Conservation (phyloP, 225 moss, liverwort and hornwort genomes). For the Marchantia polymorpha region DNA sequence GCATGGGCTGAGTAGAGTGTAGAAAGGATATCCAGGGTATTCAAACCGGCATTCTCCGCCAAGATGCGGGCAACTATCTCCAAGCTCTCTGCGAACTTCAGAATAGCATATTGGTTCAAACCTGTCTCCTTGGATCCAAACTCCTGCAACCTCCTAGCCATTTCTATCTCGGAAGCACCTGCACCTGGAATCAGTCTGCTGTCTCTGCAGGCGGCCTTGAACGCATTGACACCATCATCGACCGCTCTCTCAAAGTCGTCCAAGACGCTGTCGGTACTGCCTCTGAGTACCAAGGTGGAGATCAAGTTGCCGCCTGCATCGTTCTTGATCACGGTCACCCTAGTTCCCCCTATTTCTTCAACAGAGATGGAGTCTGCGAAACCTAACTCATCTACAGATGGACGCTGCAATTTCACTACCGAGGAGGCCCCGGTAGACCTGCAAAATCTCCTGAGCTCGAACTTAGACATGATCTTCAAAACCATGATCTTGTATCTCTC, state of each 20-base stretch:
- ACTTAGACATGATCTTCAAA: slow-evolving; percentile 79
- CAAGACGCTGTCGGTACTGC: slow-evolving; percentile 80
- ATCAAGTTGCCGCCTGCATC: slow-evolving; percentile 45
- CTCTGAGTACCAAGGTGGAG: slow-evolving; percentile 53
- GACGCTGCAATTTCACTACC: slow-evolving; percentile 61
- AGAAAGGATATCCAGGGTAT: slow-evolving; percentile 65
- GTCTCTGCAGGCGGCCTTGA: slow-evolving; percentile 75
- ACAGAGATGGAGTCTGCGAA: slow-evolving; percentile 72
- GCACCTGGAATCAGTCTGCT: slow-evolving; percentile 75
- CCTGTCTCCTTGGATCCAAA: slow-evolving; percentile 75
- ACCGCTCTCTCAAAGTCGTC: slow-evolving; percentile 89
- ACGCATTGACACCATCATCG: slow-evolving; percentile 86
- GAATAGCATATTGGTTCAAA: slow-evolving; percentile 73
- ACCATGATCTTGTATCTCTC: slow-evolving; percentile 88
- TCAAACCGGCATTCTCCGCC: slow-evolving; percentile 79
- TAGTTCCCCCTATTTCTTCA: slow-evolving; percentile 77
- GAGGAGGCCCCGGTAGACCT: slow-evolving; percentile 71
- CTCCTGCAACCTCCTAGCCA: slow-evolving; percentile 69
- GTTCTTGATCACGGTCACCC: slow-evolving; percentile 69
- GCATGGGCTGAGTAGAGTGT: slow-evolving; percentile 74
- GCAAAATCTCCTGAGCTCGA: slow-evolving; percentile 84
- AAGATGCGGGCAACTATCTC: slow-evolving; percentile 79
- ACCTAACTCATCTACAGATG: slow-evolving; percentile 65
- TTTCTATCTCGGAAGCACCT: slow-evolving; percentile 78
- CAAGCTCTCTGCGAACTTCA: slow-evolving; percentile 77